Evolutionary conservation across 768 basidiomycete species (phyloP), one percentile per base, ranked within the genome.

Genomic region (Tylopilus sp.): DNA sequence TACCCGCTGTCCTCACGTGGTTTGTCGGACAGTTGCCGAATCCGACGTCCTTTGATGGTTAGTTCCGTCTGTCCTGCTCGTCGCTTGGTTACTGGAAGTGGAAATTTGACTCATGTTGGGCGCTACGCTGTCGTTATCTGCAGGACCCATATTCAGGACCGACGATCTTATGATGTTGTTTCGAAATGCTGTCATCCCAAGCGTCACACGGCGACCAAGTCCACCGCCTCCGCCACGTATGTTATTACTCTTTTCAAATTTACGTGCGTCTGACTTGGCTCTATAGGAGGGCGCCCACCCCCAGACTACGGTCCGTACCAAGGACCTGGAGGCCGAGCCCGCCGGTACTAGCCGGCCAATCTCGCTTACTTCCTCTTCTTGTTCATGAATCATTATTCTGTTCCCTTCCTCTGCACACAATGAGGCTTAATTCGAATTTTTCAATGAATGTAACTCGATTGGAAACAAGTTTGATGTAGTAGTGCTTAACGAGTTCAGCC

Each of bases 151-250:
- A 34, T 96, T 96, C 73, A 79, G 90, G 52, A 86, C 88, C 2
- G 94, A 97, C 28, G 93, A 96, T 68, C 74, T 96, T 34, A 87
- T 98, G 84, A 85, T 86, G 55, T 64, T 92, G 28, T 86, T 97
- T 69, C 79, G 84, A 31, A 89, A 83, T 62, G 88, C 90, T 44
- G 83, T 87, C 29, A 90, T 93, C 50, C 89, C 92, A 1, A 85
- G 83, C 53, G 78, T 68, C 13, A 72, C 63, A 52, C 52, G 66
- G 42, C 74, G 79, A 57, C 71, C 78, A 4, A 80, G 80, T 48
- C 81, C 85, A 13, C 82, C 86, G 5, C 83, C 84, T 7, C 74
- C 77, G 19, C 68, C 77, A 46, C 78, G 83, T 66, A 46, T 19
- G 47, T 43, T 30, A 47, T 47, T 25, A 40, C 11, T 51, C n/a